phyloP scores from a whole-genome alignment of 768 basidiomycete genomes.

The Termitomyces sp. region DNA sequence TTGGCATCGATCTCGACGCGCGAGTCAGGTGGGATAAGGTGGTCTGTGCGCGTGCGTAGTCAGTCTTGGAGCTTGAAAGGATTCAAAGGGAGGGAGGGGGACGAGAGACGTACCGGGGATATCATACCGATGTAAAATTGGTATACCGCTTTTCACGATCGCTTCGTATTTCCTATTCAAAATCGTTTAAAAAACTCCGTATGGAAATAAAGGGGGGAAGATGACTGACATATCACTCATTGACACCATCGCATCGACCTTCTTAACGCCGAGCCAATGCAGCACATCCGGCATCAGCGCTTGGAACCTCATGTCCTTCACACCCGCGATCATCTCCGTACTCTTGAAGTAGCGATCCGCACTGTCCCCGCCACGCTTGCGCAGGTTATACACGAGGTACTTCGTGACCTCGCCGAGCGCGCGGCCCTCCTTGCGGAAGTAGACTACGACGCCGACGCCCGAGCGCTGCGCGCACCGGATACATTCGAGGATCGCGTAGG shows the following conservation, averaged over 20 bases:
- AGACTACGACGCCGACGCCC: slow-evolving; percentile 90
- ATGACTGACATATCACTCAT: slow-evolving; percentile 74
- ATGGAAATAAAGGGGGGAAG: background rate
- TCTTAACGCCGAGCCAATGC: slow-evolving; percentile 90
- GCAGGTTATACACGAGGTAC: slow-evolving; percentile 94
- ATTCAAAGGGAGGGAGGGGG: no score
- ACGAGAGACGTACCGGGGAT: slow-evolving; percentile 45
- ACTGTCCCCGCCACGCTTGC: slow-evolving; percentile 90
- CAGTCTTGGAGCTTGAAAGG: background rate
- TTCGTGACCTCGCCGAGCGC: slow-evolving; percentile 93
- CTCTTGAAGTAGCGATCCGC: slow-evolving; percentile 93
- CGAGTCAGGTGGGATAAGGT: slow-evolving; percentile 86
- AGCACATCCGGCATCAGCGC: slow-evolving; percentile 95
- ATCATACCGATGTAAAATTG: slow-evolving; percentile 79
- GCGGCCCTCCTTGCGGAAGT: slow-evolving; percentile 92
- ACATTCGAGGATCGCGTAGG: slow-evolving; percentile 91
- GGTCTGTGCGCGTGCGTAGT: slow-evolving; percentile 23
- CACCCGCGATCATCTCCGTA: slow-evolving; percentile 91
- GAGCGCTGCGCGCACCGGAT: slow-evolving; percentile 66
- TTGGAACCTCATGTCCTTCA: slow-evolving; percentile 94
- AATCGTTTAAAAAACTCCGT: background rate
- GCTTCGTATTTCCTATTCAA: slow-evolving; percentile 82
- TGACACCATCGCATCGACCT: slow-evolving; percentile 85
- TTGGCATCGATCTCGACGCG: slow-evolving; percentile 96
- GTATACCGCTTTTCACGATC: slow-evolving; percentile 85